Percentiles rank a stretch among this genome's conserved stretches.
Evolutionary conservation across 108 stramenopile species (phyloP).

Genomic region (Mayamaea pseudoterrestris): DNA sequence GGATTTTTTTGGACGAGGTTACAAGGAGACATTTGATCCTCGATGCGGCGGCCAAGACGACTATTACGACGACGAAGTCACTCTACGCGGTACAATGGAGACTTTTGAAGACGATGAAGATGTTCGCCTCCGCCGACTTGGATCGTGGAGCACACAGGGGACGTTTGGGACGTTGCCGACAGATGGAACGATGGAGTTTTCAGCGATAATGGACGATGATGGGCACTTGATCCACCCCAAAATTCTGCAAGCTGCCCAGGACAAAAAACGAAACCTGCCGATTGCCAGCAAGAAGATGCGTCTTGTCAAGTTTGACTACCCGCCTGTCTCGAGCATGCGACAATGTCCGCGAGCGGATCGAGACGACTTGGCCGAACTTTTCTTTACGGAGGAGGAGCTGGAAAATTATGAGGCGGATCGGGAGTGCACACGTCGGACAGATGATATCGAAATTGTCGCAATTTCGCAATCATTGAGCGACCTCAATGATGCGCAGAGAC

Average conservation of each 20-base stretch:
- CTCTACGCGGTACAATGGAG: too few species aligned
- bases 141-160: neutral
- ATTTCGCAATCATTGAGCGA: conserved; percentile 32
- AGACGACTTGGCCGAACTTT: conserved; percentile 46
- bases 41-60: too few species aligned
- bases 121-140: neutral
- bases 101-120: neutral
- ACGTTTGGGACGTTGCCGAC: neutral
- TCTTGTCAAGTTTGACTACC: conserved; percentile 68
- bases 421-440: conserved; percentile 40
- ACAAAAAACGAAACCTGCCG: neutral
- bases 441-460: conserved; percentile 72
- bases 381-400: conserved; percentile 67
- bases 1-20: too few species aligned
- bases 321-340: conserved; percentile 53
- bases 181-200: neutral
- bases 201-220: neutral
- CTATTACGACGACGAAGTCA: too few species aligned
- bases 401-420: conserved; percentile 73
- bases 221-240: neutral
- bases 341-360: conserved; percentile 49
- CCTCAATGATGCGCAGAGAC: too few species aligned
- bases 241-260: neutral
- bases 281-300: conserved; percentile 1
- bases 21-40: too few species aligned